These are phyloP conservation scores for Cyclotella choctawhatcheeana DNA, from an alignment of 108 stramenopile genomes.

Conservation along the genomic window DNA sequence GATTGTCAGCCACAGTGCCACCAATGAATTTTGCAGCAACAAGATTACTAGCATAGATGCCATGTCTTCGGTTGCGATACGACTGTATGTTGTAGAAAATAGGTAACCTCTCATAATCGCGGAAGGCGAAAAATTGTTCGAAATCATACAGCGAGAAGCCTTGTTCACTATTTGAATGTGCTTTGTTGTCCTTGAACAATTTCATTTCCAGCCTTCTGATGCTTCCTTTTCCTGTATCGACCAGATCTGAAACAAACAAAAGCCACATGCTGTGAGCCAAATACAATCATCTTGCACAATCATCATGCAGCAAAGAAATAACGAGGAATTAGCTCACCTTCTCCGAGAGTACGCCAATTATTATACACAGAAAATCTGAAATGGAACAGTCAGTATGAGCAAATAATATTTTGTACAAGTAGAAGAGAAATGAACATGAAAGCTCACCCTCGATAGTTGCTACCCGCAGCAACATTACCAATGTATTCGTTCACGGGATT, in stretches of 20 bases:
- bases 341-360: constrained; percentile 17
- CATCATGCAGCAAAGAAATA: too few relatives aligned
- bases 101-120: constrained; percentile 26
- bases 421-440: neutral
- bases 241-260: too few relatives aligned
- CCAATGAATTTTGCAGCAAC: constrained; percentile 33
- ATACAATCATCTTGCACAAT: too few relatives aligned
- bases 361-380: constrained; percentile 19
- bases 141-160: constrained; percentile 30
- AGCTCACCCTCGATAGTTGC: constrained; percentile 34
- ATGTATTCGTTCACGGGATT: constrained; percentile 37
- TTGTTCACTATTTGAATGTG: constrained; percentile 40
- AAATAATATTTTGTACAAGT: neutral
- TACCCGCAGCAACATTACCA: constrained; percentile 54
- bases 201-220: constrained; percentile 30
- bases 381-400: neutral
- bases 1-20: constrained; percentile 39
- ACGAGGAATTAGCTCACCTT: too few relatives aligned
- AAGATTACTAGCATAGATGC: constrained; percentile 31
- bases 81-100: constrained; percentile 34
- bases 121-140: constrained; percentile 38
- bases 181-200: constrained; percentile 41
- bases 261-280: too few relatives aligned
- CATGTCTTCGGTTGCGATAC: constrained; percentile 45
- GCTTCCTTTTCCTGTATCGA: constrained; percentile 10